Conservation (phyloP, 192 early-diverging fungal species). For the Backusella psychrophila region DNA sequence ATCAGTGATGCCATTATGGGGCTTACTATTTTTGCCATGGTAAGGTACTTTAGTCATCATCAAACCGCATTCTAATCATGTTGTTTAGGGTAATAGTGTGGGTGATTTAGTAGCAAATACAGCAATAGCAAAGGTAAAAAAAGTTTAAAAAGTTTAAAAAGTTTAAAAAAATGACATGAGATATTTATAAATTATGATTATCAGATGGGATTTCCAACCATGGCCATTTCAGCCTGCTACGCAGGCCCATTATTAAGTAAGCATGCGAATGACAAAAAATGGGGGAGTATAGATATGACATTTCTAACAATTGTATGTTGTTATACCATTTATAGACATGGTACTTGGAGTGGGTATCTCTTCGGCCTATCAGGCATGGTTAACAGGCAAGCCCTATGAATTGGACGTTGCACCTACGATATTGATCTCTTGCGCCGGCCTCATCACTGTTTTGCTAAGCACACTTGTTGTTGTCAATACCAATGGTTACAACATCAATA, state of each 20-base stretch:
- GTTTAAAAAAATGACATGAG: no score
- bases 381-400: conserved; percentile 45
- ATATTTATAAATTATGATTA: not conserved
- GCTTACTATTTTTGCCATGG: conserved; percentile 82
- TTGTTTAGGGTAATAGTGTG: conserved; percentile 65
- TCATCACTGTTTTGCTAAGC: conserved; percentile 55
- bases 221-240: conserved; percentile 94
- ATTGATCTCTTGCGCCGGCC: conserved; percentile 62
- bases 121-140: conserved; percentile 61
- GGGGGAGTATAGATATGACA: not conserved
- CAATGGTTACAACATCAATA: conserved; percentile 59
- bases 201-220: conserved; percentile 87
- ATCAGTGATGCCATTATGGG: conserved; percentile 81
- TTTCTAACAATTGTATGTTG: not conserved
- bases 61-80: not conserved
- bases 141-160: not conserved
- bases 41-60: conserved; percentile 21
- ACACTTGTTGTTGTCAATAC: conserved; percentile 54
- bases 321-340: conserved; percentile 49
- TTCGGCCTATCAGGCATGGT: conserved; percentile 53
- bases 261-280: not conserved
- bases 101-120: conserved; percentile 91
- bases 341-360: conserved; percentile 81
- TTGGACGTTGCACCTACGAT: conserved; percentile 64
- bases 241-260: conserved; percentile 87